These are phyloP conservation scores for Tetracladium marchalianum DNA, from an alignment of 495 filamentous ascomycete species.

Conservation along the genomic window DNA sequence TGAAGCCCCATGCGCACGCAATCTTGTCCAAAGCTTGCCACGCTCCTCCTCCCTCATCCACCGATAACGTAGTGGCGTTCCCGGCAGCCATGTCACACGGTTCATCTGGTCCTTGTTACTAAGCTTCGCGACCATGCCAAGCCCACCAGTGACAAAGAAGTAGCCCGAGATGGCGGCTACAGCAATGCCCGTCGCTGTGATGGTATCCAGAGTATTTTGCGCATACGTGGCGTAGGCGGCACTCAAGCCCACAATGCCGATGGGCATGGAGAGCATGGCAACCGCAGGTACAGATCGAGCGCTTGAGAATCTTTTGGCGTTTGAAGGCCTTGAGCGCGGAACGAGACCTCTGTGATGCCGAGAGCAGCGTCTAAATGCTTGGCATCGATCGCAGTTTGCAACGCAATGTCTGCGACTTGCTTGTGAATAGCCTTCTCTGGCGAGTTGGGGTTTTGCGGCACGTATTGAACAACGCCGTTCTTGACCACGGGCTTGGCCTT, in stretches of 20 bases:
- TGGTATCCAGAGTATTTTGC: no score
- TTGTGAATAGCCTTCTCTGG: constrained; percentile 58
- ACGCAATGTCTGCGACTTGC: constrained; percentile 52
- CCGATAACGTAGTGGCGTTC: constrained; percentile 63
- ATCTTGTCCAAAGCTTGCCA: constrained; percentile 69
- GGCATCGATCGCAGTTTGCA: constrained; percentile 61
- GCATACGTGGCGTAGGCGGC: no score
- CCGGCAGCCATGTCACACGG: constrained; percentile 71
- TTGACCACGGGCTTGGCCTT: no score
- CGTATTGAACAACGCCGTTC: no score
- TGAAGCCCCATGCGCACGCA: constrained; percentile 78
- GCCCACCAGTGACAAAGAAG: no score
- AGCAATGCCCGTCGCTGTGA: no score
- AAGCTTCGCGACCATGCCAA: constrained; percentile 62
- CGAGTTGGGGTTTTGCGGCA: constrained; percentile 49
- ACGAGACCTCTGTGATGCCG: constrained; percentile 61
- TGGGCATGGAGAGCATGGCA: constrained; percentile 67
- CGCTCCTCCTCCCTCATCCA: constrained; percentile 87
- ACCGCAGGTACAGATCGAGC: constrained; percentile 69
- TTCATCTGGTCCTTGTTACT: constrained; percentile 90
- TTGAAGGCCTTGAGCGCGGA: constrained; percentile 28
- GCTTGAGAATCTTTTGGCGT: constrained; percentile 54
- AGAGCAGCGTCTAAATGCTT: constrained; percentile 65
- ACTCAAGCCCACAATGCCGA: no score
- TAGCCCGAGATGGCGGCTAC: no score